Conservation (phyloP, 176 grass and related monocot genomes). For the Aechmea fasciata region DNA sequence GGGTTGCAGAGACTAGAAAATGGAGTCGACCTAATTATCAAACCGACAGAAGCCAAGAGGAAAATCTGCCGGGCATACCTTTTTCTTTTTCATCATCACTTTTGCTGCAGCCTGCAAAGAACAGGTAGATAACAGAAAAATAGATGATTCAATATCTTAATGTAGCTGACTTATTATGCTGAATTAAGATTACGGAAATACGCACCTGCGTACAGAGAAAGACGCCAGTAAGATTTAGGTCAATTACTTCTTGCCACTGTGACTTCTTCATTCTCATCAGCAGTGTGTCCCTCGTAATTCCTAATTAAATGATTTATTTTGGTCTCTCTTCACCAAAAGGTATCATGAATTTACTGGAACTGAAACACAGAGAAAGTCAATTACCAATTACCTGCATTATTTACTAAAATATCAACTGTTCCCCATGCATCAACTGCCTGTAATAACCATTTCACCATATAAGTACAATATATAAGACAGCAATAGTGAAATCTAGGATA, state of each 20-base stretch:
- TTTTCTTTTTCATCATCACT: constrained; percentile 98
- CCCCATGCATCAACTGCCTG: constrained; percentile 90
- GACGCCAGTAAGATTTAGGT: constrained; percentile 88
- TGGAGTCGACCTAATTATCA: neutral
- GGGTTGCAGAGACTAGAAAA: neutral
- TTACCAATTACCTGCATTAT: constrained; percentile 74
- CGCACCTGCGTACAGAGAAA: constrained; percentile 91
- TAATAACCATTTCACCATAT: constrained; percentile 24
- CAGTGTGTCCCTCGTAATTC: constrained; percentile 87
- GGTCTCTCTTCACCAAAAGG: neutral
- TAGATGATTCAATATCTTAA: neutral
- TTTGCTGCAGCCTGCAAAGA: constrained; percentile 86
- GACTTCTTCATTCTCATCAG: constrained; percentile 99
- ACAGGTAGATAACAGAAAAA: constrained; percentile 14
- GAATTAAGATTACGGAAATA: neutral
- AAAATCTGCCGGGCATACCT: constrained; percentile 31
- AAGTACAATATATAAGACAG: neutral
- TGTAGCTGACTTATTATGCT: neutral
- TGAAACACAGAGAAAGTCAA: constrained; percentile 9
- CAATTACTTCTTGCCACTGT: constrained; percentile 99
- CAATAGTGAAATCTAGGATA: neutral
- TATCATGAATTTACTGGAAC: neutral
- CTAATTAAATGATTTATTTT: constrained; percentile 32
- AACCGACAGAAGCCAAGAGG: neutral
- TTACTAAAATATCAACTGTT: constrained; percentile 89